Percentiles rank a stretch among this genome's conserved stretches.
These are phyloP conservation scores for Ampelomyces quisqualis DNA, from an alignment of 2,329 filamentous ascomycete genomes.

Conservation along the genomic window DNA sequence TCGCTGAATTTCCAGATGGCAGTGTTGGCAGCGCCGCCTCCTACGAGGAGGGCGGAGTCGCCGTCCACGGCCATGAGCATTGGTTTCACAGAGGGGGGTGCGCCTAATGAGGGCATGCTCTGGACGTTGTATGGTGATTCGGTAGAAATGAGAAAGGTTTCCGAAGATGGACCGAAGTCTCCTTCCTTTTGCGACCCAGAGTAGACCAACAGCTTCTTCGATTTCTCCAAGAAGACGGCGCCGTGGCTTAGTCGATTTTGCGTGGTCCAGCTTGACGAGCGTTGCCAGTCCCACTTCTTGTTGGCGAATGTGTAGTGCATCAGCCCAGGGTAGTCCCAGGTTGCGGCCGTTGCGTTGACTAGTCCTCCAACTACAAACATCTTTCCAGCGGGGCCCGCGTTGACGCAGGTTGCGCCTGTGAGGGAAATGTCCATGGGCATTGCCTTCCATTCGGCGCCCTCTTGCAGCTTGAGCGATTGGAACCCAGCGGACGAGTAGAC, in stretches of 20 bases:
- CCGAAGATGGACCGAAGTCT: constrained; percentile 58
- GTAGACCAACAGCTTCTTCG: constrained; percentile 75
- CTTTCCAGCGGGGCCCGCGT: constrained; percentile 63
- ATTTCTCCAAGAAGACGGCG: constrained; percentile 69
- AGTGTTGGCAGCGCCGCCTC: constrained; percentile 66
- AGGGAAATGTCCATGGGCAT: constrained; percentile 68
- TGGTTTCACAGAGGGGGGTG: constrained; percentile 66
- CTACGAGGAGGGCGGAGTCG: constrained; percentile 70
- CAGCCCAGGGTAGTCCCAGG: constrained; percentile 67
- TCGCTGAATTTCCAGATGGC: constrained; percentile 72
- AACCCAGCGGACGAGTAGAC: constrained; percentile 76
- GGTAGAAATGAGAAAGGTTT: constrained; percentile 74
- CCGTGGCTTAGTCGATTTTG: constrained; percentile 73
- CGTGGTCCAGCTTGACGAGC: constrained; percentile 53
- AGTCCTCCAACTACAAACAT: constrained; percentile 80
- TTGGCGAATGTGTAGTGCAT: constrained; percentile 65
- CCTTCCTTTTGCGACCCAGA: constrained; percentile 68
- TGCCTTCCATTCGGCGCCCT: constrained; percentile 70
- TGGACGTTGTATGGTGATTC: constrained; percentile 63
- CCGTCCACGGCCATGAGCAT: constrained; percentile 74
- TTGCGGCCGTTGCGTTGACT: constrained; percentile 35
- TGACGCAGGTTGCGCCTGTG: constrained; percentile 74
- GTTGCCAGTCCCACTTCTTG: constrained; percentile 60
- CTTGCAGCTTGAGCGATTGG: constrained; percentile 67
- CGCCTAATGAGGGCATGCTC: constrained; percentile 50